Evolutionary conservation across 2,329 filamentous ascomycete genomes (phyloP).

Genomic region (Gliomastix tumulicola): DNA sequence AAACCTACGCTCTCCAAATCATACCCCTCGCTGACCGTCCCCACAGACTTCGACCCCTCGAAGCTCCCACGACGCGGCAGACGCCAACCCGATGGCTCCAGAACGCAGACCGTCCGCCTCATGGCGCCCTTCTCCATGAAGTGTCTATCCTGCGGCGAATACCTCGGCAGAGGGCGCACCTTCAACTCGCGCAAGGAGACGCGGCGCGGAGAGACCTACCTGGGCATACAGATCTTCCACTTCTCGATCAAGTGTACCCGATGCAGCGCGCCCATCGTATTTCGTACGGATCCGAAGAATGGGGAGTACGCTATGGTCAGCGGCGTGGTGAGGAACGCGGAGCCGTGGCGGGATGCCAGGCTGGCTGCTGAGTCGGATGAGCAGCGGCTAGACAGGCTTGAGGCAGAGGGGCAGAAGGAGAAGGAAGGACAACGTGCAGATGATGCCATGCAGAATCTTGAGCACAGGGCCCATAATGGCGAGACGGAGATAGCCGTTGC

Average conservation of each 20-base stretch:
- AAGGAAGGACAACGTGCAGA: too few species aligned
- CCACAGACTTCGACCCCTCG: too few species aligned
- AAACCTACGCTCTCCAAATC: too few species aligned
- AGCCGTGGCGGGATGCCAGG: slow-evolving; percentile 68
- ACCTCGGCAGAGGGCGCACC: slow-evolving; percentile 87
- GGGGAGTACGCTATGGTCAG: slow-evolving; percentile 79
- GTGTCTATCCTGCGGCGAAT: slow-evolving; percentile 54
- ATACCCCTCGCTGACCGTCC: too few species aligned
- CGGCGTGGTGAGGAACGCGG: slow-evolving; percentile 88
- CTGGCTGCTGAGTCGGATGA: slow-evolving; percentile 77
- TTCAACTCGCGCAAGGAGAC: slow-evolving; percentile 88
- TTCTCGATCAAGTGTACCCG: slow-evolving; percentile 82
- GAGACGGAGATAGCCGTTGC: slow-evolving; percentile 95
- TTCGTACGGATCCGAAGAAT: slow-evolving; percentile 91
- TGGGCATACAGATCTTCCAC: slow-evolving; percentile 77
- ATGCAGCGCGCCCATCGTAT: slow-evolving; percentile 81
- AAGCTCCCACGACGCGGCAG: too few species aligned
- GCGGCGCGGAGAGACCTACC: slow-evolving; percentile 79
- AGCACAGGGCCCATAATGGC: slow-evolving; percentile 88
- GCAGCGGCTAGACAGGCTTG: slow-evolving; percentile 73
- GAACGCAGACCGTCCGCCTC: slow-evolving; percentile 81
- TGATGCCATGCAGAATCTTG: slow-evolving; percentile 91
- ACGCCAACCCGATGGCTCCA: too few species aligned
- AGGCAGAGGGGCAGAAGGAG: slow-evolving; percentile 59
- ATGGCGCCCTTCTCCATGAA: slow-evolving; percentile 52